These are phyloP conservation scores for Capillidium heterosporum DNA, from an alignment of 371 early-diverging fungal species.

Conservation along the genomic window DNA sequence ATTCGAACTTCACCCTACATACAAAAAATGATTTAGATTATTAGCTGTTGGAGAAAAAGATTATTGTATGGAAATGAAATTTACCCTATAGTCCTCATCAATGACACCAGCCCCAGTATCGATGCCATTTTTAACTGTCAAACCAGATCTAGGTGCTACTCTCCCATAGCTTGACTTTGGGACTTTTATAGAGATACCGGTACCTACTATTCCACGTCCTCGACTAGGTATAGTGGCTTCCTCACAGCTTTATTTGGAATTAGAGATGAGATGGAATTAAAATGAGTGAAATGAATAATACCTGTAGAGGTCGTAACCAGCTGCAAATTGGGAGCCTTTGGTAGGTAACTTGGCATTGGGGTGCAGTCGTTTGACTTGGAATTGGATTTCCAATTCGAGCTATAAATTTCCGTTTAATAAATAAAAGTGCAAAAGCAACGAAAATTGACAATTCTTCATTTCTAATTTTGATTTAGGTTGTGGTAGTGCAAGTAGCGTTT, in stretches of 20 bases:
- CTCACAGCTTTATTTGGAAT: slow-evolving; percentile 44
- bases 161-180: slow-evolving; percentile 86
- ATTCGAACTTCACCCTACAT: slow-evolving; percentile 42
- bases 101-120: slow-evolving; percentile 95
- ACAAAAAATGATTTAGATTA: not conserved
- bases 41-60: not conserved
- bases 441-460: too few species aligned
- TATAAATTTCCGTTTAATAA: too few species aligned
- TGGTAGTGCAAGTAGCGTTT: too few species aligned
- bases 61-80: not conserved
- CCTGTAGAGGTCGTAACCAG: slow-evolving; percentile 93
- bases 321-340: slow-evolving; percentile 62
- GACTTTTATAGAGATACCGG: slow-evolving; percentile 64
- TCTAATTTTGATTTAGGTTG: too few species aligned
- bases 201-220: slow-evolving; percentile 51
- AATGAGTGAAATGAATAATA: slow-evolving; percentile 13
- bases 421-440: too few species aligned
- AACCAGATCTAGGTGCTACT: slow-evolving; percentile 84
- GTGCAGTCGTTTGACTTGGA: slow-evolving; percentile 27
- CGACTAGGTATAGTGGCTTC: slow-evolving; percentile 50
- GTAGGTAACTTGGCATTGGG: slow-evolving; percentile 58
- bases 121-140: slow-evolving; percentile 81
- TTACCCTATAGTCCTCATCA: slow-evolving; percentile 86
- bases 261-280: not conserved
- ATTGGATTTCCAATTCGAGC: too few species aligned